Evolutionary conservation across 78 protist genomes (phyloP).

Genomic region (Dictyostelium brefeldianum): DNA sequence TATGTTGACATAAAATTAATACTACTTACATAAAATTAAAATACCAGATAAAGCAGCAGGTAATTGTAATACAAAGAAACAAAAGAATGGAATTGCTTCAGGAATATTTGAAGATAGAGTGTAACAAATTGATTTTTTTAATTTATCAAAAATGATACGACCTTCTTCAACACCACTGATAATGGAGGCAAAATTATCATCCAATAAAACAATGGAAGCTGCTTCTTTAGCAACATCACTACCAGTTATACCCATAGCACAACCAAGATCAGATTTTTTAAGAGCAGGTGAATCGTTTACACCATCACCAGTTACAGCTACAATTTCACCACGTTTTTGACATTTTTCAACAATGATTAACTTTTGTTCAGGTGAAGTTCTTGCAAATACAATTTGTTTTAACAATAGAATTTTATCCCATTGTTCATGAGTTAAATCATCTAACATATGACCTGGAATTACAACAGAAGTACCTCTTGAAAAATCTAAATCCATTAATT

Average conservation of each 20-base stretch:
- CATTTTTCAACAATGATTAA: constrained; percentile 90
- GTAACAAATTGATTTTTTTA: constrained; percentile 97
- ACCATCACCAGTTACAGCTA: constrained; percentile 97
- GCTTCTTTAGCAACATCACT: constrained; percentile 98
- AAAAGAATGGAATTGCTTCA: constrained; percentile 95
- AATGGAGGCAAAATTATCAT: constrained; percentile 99
- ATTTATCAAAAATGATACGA: constrained; percentile 96
- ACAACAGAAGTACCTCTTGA: constrained; percentile 46
- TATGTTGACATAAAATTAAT: no score
- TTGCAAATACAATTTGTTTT: constrained; percentile 83
- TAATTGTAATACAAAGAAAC: constrained; percentile 87
- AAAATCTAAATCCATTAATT: constrained; percentile 51
- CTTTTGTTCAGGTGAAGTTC: constrained; percentile 61
- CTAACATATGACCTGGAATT: constrained; percentile 72
- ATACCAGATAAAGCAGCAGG: constrained; percentile 94
- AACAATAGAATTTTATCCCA: constrained; percentile 66
- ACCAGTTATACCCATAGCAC: constrained; percentile 99
- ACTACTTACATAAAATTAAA: constrained; percentile 85
- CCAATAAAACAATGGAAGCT: constrained; percentile 94
- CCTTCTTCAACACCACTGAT: constrained; percentile 96
- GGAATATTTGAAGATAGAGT: constrained; percentile 95
- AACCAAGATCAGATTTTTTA: constrained; percentile 95
- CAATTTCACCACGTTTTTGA: constrained; percentile 89
- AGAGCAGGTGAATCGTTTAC: constrained; percentile 98
- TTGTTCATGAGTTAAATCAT: constrained; percentile 70